Percentiles rank a stretch among this genome's conserved stretches.
phyloP scores from a whole-genome alignment of 2,329 filamentous ascomycete genomes.

The Bipolaris zeicola region DNA sequence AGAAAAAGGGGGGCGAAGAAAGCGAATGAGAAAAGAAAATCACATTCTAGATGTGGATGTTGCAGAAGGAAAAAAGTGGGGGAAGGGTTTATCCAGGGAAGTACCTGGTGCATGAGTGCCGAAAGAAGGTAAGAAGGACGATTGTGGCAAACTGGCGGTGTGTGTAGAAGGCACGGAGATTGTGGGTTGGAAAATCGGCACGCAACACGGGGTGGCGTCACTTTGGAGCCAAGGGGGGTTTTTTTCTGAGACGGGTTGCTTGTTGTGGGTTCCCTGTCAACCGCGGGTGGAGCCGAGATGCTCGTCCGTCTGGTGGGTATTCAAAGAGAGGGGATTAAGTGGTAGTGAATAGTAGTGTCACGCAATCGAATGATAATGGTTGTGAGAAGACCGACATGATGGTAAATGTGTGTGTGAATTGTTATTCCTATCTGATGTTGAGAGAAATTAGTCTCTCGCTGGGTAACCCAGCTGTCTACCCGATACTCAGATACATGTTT shows the following conservation, averaged over 20 bases:
- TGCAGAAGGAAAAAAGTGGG: not conserved
- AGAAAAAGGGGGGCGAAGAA: not conserved
- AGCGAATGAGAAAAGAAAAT: constrained; percentile 3
- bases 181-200: not conserved
- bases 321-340: not conserved
- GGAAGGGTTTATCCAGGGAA: not conserved
- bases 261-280: not conserved
- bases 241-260: too few relatives aligned
- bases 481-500: constrained; percentile 11
- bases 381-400: not conserved
- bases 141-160: constrained; percentile 1
- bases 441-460: constrained; percentile 13
- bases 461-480: constrained; percentile 3
- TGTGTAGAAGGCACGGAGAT: not conserved
- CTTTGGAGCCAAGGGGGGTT: not conserved
- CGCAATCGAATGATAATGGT: constrained; percentile 3
- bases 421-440: constrained; percentile 6
- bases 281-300: not conserved
- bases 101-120: not conserved
- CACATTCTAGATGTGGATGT: constrained; percentile 3
- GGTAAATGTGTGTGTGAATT: constrained; percentile 3
- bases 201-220: not conserved
- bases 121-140: too few relatives aligned
- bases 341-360: not conserved
- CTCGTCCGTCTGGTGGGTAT: not conserved